Evolutionary conservation across 2,329 filamentous ascomycete species (phyloP), one percentile per base, ranked within the genome.

Genomic region (Epichloe coenophiala): DNA sequence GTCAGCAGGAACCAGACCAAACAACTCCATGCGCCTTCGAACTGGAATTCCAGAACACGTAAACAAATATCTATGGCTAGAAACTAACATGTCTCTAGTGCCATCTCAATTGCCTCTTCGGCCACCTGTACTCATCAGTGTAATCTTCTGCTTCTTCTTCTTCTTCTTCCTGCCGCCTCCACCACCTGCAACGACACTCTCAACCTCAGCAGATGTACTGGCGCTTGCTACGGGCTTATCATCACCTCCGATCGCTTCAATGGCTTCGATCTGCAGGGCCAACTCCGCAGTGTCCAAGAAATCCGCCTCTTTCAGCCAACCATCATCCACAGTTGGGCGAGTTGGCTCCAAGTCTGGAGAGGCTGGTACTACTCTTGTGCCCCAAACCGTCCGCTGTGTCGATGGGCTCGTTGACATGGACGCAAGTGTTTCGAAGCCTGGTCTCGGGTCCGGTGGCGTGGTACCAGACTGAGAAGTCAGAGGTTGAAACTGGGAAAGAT

Each of bases 361-460:
- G 1, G 69, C 69, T 0, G 80, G 71, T 3, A 95, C 70, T 0
- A 77, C 80, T 3, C 78, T 75, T 1, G 91, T 97, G n/a, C 91
- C 91, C 91, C 91, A 97, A 0, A 97, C 88, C 0, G 91, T 97
- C 54, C 81, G 82, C 40, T 78, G 73, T 1, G 81, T 79, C 6
- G 80, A 83, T 0, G 90, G 89, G 55, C 86, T 94, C 1, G 86
- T 90, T 4, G 88, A 90, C 57, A 90, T 82, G 1, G 83, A 84
- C 0, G 86, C 85, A 21, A 95, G 68, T 2, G 80, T 78, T 36
- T 77, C 76, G 58, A 88, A 88, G 0, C 78, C 80, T 12, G 74
- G 72, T 19, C 78, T 72, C 45, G 75, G 72, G 39, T 77, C 76
- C 1, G 78, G 77, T 9, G 80, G 75, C 4, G 77, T 71, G 58